A percentile compares a stretch with the other conserved stretches of the same genome.
Conservation (phyloP, 257 asterid genomes). For the Penstemon newberryi region DNA sequence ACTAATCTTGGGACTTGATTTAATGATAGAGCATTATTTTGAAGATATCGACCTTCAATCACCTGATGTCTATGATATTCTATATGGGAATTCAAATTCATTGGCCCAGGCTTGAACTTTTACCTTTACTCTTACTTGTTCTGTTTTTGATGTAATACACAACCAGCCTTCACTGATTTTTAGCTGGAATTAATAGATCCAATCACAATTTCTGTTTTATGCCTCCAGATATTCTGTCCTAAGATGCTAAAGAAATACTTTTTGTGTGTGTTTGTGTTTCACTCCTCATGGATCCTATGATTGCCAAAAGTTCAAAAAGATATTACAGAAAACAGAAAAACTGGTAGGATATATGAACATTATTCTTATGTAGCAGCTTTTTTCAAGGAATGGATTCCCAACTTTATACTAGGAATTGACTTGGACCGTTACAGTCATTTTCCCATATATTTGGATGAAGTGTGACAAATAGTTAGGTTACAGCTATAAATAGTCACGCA, state of each 20-base stretch:
- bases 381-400: background rate
- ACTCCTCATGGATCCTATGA: background rate
- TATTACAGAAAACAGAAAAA: background rate
- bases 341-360: background rate
- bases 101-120: slow-evolving; percentile 8
- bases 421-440: background rate
- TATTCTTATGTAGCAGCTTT: background rate
- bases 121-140: background rate
- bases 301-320: background rate
- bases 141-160: background rate
- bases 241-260: background rate
- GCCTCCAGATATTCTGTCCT: background rate
- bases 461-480: slow-evolving; percentile 6
- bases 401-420: background rate
- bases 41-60: slow-evolving; percentile 10
- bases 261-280: background rate
- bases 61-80: background rate
- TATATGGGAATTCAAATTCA: slow-evolving; percentile 10
- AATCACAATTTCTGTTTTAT: background rate
- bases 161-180: background rate
- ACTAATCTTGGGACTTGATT: background rate
- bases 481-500: background rate
- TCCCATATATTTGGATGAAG: background rate
- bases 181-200: background rate
- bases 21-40: slow-evolving; percentile 7